These are phyloP conservation scores for Filosporella fistucella DNA, from an alignment of 495 filamentous ascomycete genomes.

Conservation along the genomic window DNA sequence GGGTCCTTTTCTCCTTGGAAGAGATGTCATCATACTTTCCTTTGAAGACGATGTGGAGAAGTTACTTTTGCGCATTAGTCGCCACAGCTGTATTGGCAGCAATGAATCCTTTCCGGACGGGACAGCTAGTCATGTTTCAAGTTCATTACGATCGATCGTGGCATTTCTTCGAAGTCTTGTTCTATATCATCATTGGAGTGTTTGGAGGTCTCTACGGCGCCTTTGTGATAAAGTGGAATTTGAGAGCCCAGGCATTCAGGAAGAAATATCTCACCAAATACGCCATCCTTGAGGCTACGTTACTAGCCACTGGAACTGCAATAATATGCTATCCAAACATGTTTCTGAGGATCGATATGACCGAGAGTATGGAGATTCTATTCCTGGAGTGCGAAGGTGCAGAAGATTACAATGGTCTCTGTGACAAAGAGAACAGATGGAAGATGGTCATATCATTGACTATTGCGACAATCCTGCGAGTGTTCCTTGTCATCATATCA, in stretches of 20 bases:
- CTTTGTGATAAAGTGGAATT: conserved; percentile 98
- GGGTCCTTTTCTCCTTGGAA: conserved; percentile 93
- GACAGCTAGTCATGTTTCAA: conserved; percentile 99
- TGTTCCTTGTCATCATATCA: conserved; percentile 88
- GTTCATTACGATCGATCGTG: conserved; percentile 93
- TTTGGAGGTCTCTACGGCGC: conserved; percentile 96
- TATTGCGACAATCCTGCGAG: conserved; percentile 75
- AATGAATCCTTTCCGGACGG: conserved; percentile 97
- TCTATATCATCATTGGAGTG: conserved; percentile 85
- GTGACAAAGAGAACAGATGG: conserved; percentile 75
- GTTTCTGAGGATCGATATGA: conserved; percentile 97
- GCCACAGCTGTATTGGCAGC: conserved; percentile 91
- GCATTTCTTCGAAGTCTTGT: conserved; percentile 96
- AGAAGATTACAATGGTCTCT: conserved; percentile 88
- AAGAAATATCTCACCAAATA: conserved; percentile 89
- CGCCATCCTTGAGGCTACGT: conserved; percentile 80
- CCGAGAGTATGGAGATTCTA: conserved; percentile 96
- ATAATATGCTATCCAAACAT: conserved; percentile 94
- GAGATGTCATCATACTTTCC: conserved; percentile 99
- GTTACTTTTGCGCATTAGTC: conserved; percentile 96
- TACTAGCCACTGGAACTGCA: conserved; percentile 79
- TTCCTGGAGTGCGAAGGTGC: conserved; percentile 93
- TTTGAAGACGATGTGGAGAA: conserved; percentile 95
- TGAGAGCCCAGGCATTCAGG: conserved; percentile 84
- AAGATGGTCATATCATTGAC: conserved; percentile 74